These are phyloP conservation scores for Salix caprea DNA, from an alignment of 345 rosid species.

Conservation along the genomic window DNA sequence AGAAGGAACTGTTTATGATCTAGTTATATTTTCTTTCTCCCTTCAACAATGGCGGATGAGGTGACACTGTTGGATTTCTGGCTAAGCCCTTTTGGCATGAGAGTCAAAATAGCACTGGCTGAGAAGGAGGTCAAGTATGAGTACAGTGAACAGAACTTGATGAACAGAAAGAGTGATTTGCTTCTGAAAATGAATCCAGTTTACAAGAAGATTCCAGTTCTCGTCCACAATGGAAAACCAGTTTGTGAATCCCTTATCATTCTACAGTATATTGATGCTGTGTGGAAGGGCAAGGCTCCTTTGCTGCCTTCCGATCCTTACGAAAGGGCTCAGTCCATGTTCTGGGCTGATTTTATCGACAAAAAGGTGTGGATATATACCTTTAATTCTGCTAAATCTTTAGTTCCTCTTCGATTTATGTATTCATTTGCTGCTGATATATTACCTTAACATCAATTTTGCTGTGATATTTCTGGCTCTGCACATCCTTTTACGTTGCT, in stretches of 20 bases:
- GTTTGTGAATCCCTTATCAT: constrained; percentile 1
- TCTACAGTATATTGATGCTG: constrained; percentile 8
- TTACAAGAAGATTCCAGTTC: constrained; percentile 13
- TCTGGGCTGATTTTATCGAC: constrained; percentile 13
- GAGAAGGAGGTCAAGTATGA: not conserved
- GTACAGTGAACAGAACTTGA: not conserved
- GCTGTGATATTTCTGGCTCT: no score
- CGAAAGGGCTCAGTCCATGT: not conserved
- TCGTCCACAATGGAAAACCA: constrained; percentile 1
- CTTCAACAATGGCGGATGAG: not conserved
- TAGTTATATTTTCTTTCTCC: no score
- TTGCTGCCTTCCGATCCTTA: not conserved
- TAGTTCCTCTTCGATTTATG: not conserved
- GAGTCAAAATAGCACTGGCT: constrained; percentile 2
- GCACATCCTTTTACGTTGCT: no score
- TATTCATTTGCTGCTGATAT: no score
- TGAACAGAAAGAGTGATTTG: not conserved
- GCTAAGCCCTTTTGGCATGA: constrained; percentile 5
- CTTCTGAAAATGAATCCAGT: constrained; percentile 8
- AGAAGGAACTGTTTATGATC: no score
- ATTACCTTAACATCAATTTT: no score
- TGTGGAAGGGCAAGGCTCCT: not conserved
- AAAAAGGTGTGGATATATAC: not conserved
- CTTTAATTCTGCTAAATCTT: not conserved
- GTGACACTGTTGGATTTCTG: constrained; percentile 1